Base-by-base conservation (phyloP, 2,329 filamentous ascomycete species). In the Alternaria viburni region DNA sequence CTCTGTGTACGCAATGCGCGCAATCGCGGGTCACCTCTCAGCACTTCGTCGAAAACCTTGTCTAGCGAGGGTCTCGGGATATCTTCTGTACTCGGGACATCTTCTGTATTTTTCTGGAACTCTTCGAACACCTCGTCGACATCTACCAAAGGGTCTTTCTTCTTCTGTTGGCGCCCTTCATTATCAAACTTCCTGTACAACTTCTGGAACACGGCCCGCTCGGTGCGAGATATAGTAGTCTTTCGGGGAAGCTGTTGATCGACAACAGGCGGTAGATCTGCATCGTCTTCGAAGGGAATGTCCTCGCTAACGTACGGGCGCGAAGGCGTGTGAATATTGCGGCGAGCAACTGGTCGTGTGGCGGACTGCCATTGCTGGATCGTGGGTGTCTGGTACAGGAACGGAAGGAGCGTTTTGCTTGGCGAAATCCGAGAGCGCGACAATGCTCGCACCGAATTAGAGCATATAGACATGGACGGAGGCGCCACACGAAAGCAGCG, bases 371-470 rank as follows among this genome's bases (percentile, higher is more conserved):
- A 74, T 68, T 80, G 78, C 61, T 83, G 80, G 30, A 90, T 84
- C 0, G 91, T 92, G 62, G 86, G 83, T 6, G 91, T 93, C 68
- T 91, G 89, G 74, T 93, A 93, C 7, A 93, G 83, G 61, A 93
- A 93, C 0, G 90, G 89, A 5, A 89, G 80, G 13, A 88, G 78
- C 7, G 86, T 85, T 61, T 70, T 75, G 7, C 70, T 49, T 13
- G 64, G 56, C 83, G 54, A 64, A 63, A 57, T 64, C 58, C 59
- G 75, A 65, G 62, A 76, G 68, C 70, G 79, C 70, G 67, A 74
- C 54, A 70, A 71, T 71, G 69, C 72, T 75, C 72, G 77, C 68
- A 74, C 30, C 19, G 75, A 70, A 56, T 61, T 71, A 25, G 69
- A 72, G 60, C 71, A 77, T 67, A 69, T 62, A 73, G 76, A 77